Conservation (phyloP, 768 basidiomycete genomes). For the Tylopilus sp. region DNA sequence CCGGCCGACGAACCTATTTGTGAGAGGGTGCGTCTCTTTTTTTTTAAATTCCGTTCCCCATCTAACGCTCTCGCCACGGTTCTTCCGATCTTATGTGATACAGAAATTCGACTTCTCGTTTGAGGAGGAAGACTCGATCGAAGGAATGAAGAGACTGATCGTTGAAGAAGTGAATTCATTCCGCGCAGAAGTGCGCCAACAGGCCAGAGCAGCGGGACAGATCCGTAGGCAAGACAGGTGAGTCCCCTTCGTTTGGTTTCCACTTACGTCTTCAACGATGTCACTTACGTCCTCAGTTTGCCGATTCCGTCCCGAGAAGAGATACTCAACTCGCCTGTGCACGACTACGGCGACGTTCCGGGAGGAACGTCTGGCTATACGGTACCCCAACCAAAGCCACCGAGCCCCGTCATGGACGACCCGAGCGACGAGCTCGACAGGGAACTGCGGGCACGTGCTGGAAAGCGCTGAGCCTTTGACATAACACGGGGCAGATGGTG, state of each 20-base stretch:
- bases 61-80: too few species aligned
- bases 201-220: conserved; percentile 69
- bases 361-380: conserved; percentile 74
- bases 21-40: conserved; percentile 51
- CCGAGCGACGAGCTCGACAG: conserved; percentile 83
- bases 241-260: background rate
- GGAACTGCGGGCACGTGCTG: conserved; percentile 73
- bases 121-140: conserved; percentile 94
- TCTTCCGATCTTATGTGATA: background rate
- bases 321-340: conserved; percentile 72
- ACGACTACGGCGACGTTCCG: conserved; percentile 53
- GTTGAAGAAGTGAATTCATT: conserved; percentile 89
- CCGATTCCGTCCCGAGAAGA: conserved; percentile 81
- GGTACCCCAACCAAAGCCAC: conserved; percentile 41
- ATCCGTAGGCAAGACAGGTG: conserved; percentile 78
- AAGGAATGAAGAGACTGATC: conserved; percentile 96
- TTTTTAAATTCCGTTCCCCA: too few species aligned
- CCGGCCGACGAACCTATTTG: conserved; percentile 91
- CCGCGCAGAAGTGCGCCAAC: conserved; percentile 85
- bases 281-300: conserved; percentile 42
- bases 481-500: too few species aligned
- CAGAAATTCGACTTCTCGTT: conserved; percentile 93
- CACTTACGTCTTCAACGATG: background rate
- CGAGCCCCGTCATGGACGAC: conserved; percentile 79
- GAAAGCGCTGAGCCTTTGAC: conserved; percentile 25